Evolutionary conservation across 2,329 filamentous ascomycete species (phyloP).

Genomic region (Curvularia verruculosa): DNA sequence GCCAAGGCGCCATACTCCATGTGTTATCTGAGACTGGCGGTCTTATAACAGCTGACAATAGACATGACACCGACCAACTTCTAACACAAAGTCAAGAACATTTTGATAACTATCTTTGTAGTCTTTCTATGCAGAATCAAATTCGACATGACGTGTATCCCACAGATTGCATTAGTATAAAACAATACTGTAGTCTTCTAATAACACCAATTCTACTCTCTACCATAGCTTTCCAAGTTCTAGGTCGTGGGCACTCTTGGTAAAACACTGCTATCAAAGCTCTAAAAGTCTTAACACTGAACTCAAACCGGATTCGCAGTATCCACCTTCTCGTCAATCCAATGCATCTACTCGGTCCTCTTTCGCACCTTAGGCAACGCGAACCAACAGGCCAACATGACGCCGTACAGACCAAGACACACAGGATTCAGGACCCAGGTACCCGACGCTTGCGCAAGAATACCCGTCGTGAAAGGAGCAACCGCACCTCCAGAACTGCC

Average conservation of each 20-base stretch:
- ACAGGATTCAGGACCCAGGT: slow-evolving; percentile 71
- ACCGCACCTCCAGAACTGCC: slow-evolving; percentile 72
- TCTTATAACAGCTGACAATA: too few relatives aligned
- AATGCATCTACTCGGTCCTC: slow-evolving; percentile 60
- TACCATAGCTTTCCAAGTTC: background rate
- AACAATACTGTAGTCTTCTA: background rate
- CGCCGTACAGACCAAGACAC: slow-evolving; percentile 67
- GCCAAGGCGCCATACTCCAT: too few relatives aligned
- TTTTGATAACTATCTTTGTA: background rate
- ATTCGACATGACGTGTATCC: background rate
- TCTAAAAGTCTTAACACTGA: background rate
- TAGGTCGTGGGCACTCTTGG: background rate
- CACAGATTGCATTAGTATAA: background rate
- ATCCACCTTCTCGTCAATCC: background rate
- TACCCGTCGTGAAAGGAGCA: slow-evolving; percentile 69
- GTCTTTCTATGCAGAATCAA: background rate
- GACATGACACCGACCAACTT: too few relatives aligned
- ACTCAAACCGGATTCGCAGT: background rate
- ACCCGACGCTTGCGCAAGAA: slow-evolving; percentile 66
- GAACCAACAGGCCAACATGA: slow-evolving; percentile 72
- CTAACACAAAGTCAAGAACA: too few relatives aligned
- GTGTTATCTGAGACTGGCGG: too few relatives aligned
- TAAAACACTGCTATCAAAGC: background rate
- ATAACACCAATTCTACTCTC: background rate
- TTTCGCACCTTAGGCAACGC: slow-evolving; percentile 63